Evolutionary conservation across 306 rosid genomes (phyloP).

Genomic region (Calophaca sinica): DNA sequence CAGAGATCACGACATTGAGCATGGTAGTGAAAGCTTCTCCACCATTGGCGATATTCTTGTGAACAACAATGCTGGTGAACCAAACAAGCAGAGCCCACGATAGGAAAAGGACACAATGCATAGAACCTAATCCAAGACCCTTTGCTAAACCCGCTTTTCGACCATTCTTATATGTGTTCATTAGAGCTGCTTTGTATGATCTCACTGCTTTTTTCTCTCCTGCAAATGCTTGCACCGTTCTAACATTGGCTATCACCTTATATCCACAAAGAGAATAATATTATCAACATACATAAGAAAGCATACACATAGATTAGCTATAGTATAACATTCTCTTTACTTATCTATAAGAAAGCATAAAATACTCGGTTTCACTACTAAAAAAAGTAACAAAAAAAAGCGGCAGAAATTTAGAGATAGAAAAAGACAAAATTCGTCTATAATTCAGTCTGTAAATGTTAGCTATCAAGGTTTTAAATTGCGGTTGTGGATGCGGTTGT

Average conservation of each 20-base stretch:
- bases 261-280: not conserved
- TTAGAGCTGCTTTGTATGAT: constrained; percentile 71
- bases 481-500: too few species aligned
- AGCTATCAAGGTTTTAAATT: too few species aligned
- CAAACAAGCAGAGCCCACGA: constrained; percentile 92
- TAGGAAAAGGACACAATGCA: constrained; percentile 86
- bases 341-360: not conserved
- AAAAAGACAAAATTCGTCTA: too few species aligned
- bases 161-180: constrained; percentile 72
- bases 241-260: constrained; percentile 82
- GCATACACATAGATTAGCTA: not conserved
- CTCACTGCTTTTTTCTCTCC: constrained; percentile 85
- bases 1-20: constrained; percentile 93
- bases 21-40: constrained; percentile 94
- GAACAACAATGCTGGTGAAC: constrained; percentile 88
- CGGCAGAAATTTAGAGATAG: too few species aligned
- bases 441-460: too few species aligned
- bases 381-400: too few species aligned
- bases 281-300: not conserved
- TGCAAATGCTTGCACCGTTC: constrained; percentile 93
- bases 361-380: too few species aligned
- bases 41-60: constrained; percentile 81
- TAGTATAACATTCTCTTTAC: not conserved
- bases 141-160: constrained; percentile 83
- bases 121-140: constrained; percentile 84